These are phyloP conservation scores for Didymella glomerata DNA, from an alignment of 2,329 filamentous ascomycete species.

Conservation along the genomic window DNA sequence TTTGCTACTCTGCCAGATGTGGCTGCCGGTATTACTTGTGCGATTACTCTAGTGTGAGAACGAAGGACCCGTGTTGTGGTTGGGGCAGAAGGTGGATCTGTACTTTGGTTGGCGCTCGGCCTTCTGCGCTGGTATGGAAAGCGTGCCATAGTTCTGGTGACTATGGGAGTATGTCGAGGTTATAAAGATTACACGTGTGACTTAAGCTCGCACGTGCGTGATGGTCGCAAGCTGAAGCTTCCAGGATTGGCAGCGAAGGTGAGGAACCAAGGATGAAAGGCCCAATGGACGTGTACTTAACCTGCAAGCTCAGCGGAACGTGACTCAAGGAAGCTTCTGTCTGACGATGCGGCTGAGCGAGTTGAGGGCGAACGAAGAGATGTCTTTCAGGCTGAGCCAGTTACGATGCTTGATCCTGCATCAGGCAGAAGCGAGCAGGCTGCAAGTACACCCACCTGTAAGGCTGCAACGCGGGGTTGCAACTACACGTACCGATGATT, in stretches of 20 bases:
- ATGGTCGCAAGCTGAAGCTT: background rate
- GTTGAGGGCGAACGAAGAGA: background rate
- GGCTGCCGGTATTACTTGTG: background rate
- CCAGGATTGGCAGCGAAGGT: background rate
- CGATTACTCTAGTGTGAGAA: slow-evolving; percentile 19
- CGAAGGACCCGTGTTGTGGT: slow-evolving; percentile 25
- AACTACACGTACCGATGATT: background rate
- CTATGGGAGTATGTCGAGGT: background rate
- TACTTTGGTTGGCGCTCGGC: background rate
- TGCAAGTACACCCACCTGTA: background rate
- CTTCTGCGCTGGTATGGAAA: background rate
- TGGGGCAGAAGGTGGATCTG: background rate
- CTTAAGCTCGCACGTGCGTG: background rate
- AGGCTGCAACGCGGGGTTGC: slow-evolving; percentile 8
- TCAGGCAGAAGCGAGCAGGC: slow-evolving; percentile 22
- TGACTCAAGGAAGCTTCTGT: background rate
- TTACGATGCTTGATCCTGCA: background rate
- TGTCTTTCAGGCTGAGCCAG: background rate
- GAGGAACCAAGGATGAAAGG: background rate
- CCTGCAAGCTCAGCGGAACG: background rate
- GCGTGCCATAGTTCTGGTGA: background rate
- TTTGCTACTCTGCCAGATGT: background rate
- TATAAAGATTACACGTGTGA: background rate
- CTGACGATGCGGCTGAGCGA: background rate
- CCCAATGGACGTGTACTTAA: background rate